phyloP scores from a whole-genome alignment of 2,329 filamentous ascomycete genomes.

The Verticillium longisporum region DNA sequence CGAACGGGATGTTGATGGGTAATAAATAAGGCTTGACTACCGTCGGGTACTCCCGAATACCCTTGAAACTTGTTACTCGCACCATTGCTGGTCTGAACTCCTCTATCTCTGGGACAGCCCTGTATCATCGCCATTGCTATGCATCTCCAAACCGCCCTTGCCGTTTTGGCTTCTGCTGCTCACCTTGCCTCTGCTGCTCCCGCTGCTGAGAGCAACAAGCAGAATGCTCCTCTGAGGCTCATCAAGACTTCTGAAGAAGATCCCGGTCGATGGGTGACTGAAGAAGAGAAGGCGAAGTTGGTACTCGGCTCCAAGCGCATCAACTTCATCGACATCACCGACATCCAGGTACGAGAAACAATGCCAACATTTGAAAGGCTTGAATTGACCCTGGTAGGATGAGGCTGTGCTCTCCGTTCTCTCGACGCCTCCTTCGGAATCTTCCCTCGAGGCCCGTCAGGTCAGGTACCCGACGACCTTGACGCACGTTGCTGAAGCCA shows the following conservation, averaged over 20 bases:
- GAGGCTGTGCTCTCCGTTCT: slow-evolving; percentile 16
- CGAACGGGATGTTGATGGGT: neutral
- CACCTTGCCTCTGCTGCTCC: slow-evolving; percentile 9
- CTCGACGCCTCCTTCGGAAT: slow-evolving; percentile 11
- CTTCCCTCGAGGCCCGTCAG: slow-evolving; percentile 14
- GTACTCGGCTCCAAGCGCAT: slow-evolving; percentile 23
- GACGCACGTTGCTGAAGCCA: slow-evolving; percentile 25
- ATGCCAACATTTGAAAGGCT: neutral
- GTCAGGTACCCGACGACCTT: slow-evolving; percentile 24
- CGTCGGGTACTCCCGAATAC: neutral
- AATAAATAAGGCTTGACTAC: neutral
- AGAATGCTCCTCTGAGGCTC: slow-evolving; percentile 17
- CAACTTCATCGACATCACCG: slow-evolving; percentile 31
- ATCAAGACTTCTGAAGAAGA: slow-evolving; percentile 29
- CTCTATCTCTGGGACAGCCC: neutral
- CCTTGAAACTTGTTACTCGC: neutral
- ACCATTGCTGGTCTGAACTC: neutral
- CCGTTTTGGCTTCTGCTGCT: slow-evolving; percentile 8
- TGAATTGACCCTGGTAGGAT: slow-evolving; percentile 14
- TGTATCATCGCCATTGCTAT: neutral
- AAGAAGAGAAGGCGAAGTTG: slow-evolving; percentile 31
- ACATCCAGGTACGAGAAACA: slow-evolving; percentile 12
- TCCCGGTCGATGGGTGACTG: slow-evolving; percentile 29
- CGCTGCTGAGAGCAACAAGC: slow-evolving; percentile 1
- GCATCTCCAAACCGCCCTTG: slow-evolving; percentile 8